Base-by-base conservation (phyloP, 768 basidiomycete species). In the Trametes cubensis region DNA sequence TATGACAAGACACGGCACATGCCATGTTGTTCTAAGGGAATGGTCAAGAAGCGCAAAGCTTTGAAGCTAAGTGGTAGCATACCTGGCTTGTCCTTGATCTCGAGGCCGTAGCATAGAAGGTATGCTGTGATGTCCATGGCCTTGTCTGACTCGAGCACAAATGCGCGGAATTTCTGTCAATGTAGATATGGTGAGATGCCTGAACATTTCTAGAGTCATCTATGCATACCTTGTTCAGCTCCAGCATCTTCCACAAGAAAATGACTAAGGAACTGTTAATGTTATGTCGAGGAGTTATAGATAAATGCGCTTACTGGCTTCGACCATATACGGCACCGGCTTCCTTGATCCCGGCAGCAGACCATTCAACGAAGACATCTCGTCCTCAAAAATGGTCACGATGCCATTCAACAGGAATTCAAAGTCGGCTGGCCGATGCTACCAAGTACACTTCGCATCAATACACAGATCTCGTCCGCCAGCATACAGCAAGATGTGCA, bases 81-180 rank as follows among this genome's bases (percentile, higher is more conserved):
- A 96, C 94, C 86, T 62, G 94, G 90, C 75, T 93, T 94, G 70
- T 98, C 95, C 74, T 97, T 97, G 70, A 94, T 87, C 63, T 95
- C 93, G 26, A 97, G 78, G 50, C 85, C 85, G 71, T 89, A 90
- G 67, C 89, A 89, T 15, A 97, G 75, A 39, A 96, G 81, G 72
- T 91, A 88, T 0, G 84, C 89, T 26, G 94, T 77, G 4, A 95
- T 70, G 69, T 95, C 90, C 73, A 85, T 85, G 2, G 85, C 85
- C 71, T 84, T 88, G 39, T 93, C 92, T 2, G 89, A 90, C 54
- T 94, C 90, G 15, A 95, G 75, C 8, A 95, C 76, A 71, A 88
- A 88, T n/a, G 79, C 75, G 21, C 91, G 84, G 75, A 98, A 95
- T 88, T 94, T 95, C 94, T 97, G 67, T n/a, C 44, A 18, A 21